Conservation (phyloP, 2,329 filamentous ascomycete genomes). For the Thelonectria blattea region DNA sequence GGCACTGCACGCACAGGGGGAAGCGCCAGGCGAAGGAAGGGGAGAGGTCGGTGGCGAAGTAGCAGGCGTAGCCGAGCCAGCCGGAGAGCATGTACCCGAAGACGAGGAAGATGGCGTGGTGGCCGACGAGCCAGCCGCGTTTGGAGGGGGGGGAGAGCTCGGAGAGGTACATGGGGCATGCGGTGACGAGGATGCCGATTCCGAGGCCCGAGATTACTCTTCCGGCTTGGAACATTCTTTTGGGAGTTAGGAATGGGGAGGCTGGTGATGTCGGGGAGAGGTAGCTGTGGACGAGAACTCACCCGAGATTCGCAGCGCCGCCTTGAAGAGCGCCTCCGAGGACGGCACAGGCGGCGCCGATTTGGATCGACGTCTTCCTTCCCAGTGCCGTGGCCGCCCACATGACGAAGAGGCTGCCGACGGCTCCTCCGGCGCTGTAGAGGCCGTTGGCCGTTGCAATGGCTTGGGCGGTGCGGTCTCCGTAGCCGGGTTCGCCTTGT, state of each 20-base stretch:
- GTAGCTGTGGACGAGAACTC: no score
- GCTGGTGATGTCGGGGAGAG: no score
- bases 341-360: slow-evolving; percentile 50
- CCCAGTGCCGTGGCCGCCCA: slow-evolving; percentile 54
- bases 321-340: slow-evolving; percentile 55
- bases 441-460: slow-evolving; percentile 57
- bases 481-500: slow-evolving; percentile 51
- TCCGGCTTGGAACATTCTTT: slow-evolving; percentile 49
- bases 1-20: slow-evolving; percentile 49
- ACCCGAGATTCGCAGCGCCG: slow-evolving; percentile 51
- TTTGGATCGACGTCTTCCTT: slow-evolving; percentile 52
- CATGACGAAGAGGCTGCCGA: slow-evolving; percentile 56
- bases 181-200: slow-evolving; percentile 45
- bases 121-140: slow-evolving; percentile 56
- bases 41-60: slow-evolving; percentile 41
- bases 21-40: slow-evolving; percentile 50
- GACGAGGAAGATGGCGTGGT: slow-evolving; percentile 54
- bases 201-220: slow-evolving; percentile 53
- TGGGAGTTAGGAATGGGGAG: no score
- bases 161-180: slow-evolving; percentile 45
- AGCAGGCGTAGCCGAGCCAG: slow-evolving; percentile 46
- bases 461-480: slow-evolving; percentile 50
- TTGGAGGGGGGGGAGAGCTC: slow-evolving; percentile 46
- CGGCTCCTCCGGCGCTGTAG: slow-evolving; percentile 55
- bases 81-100: slow-evolving; percentile 52